Conservation (phyloP, 2,329 filamentous ascomycete genomes). For the Colletotrichum paranaense region DNA sequence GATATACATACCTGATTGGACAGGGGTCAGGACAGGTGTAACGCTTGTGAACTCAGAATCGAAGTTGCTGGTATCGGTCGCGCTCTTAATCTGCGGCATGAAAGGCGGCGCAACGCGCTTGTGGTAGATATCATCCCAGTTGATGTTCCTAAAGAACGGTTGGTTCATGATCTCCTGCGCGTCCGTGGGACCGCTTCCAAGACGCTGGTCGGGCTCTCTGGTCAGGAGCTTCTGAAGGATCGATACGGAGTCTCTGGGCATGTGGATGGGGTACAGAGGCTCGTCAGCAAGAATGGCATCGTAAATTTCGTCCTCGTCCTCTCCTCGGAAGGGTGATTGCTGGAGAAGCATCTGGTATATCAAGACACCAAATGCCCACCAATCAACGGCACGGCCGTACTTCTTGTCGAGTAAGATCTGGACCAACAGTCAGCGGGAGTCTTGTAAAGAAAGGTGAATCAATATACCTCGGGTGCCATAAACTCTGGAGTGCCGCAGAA, state of each 20-base stretch:
- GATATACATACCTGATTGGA: constrained; percentile 86
- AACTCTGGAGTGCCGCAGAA: constrained; percentile 99
- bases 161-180: constrained; percentile 99
- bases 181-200: constrained; percentile 95
- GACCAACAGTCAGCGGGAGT: constrained; percentile 44
- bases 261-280: constrained; percentile 97
- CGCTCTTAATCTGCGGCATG: constrained; percentile 86
- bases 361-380: constrained; percentile 99
- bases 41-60: constrained; percentile 99
- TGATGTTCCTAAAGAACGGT: constrained; percentile 96
- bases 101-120: constrained; percentile 93
- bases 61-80: constrained; percentile 99
- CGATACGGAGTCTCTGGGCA: constrained; percentile 97
- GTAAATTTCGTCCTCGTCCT: constrained; percentile 99
- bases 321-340: constrained; percentile 97
- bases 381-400: constrained; percentile 96
- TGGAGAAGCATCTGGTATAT: constrained; percentile 99
- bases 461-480: constrained; percentile 92
- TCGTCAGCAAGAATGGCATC: constrained; percentile 98
- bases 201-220: constrained; percentile 90
- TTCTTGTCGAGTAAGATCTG: constrained; percentile 98
- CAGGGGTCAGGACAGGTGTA: constrained; percentile 94
- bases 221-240: constrained; percentile 98
- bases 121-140: constrained; percentile 98
- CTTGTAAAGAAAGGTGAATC: not conserved